Evolutionary conservation across 345 rosid species (phyloP).

Genomic region (Pelargonium nanum): DNA sequence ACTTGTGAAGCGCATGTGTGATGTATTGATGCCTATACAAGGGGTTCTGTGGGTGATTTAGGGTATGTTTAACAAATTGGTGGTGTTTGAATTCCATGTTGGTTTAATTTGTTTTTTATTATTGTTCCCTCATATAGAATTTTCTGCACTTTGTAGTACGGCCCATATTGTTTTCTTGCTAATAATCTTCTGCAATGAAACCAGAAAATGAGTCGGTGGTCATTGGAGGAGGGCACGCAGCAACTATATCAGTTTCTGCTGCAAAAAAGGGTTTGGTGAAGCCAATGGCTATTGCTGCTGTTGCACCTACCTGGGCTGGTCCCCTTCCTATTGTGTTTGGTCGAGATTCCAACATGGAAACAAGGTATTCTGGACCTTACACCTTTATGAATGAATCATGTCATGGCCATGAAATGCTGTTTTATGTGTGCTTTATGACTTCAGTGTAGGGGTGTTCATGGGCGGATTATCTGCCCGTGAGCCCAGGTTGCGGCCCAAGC

Average conservation of each 20-base stretch:
- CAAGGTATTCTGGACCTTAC: conserved; percentile 37
- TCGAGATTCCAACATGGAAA: conserved; percentile 75
- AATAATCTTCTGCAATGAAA: neutral
- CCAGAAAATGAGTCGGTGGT: conserved; percentile 50
- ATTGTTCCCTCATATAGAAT: neutral
- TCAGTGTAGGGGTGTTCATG: no score
- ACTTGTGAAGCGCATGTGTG: no score
- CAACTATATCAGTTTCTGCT: conserved; percentile 62
- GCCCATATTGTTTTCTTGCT: neutral
- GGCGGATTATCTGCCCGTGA: no score
- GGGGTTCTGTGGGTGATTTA: no score
- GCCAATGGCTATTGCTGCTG: conserved; percentile 74
- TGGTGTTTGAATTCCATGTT: no score
- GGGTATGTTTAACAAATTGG: no score
- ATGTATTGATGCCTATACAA: no score
- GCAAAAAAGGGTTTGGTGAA: conserved; percentile 61
- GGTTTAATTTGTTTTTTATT: neutral
- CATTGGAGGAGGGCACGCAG: conserved; percentile 89
- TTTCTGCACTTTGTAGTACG: neutral
- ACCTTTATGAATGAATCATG: neutral
- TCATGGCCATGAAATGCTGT: neutral
- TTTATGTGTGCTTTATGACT: no score
- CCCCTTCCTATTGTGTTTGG: conserved; percentile 90
- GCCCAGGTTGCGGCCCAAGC: no score
- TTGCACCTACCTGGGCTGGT: conserved; percentile 94